These are phyloP conservation scores for Brassica nigra DNA, from an alignment of 345 rosid genomes.

Conservation along the genomic window DNA sequence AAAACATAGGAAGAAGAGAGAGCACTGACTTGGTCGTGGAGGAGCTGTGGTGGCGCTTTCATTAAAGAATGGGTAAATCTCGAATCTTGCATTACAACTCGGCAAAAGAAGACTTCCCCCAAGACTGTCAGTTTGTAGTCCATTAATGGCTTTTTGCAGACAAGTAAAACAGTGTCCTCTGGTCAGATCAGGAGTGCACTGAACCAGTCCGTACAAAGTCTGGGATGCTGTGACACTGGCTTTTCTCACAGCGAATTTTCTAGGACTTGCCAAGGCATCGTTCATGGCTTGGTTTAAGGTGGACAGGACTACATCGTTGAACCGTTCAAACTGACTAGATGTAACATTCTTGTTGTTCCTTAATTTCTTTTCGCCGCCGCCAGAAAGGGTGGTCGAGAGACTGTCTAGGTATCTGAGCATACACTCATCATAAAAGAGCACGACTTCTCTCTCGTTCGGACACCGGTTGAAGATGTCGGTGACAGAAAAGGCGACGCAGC, in stretches of 20 bases:
- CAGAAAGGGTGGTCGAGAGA: not conserved
- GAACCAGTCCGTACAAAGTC: conserved; percentile 40
- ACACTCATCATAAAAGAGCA: conserved; percentile 41
- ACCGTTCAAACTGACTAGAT: not conserved
- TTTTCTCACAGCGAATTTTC: conserved; percentile 35
- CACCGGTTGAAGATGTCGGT: conserved; percentile 10
- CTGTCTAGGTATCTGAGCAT: conserved; percentile 41
- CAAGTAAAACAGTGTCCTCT: conserved; percentile 30
- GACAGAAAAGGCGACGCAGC: conserved; percentile 36
- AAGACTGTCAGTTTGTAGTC: not conserved
- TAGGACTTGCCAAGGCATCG: not conserved
- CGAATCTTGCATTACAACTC: conserved; percentile 48
- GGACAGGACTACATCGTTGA: not conserved
- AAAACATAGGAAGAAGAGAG: conserved; percentile 6
- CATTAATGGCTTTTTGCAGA: not conserved
- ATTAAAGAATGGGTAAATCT: conserved; percentile 40
- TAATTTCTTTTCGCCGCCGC: not conserved
- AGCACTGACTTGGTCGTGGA: conserved; percentile 1
- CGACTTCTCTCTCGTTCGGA: conserved; percentile 20
- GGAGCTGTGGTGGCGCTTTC: not conserved
- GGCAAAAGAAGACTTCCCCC: conserved; percentile 44
- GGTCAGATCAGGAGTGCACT: conserved; percentile 58
- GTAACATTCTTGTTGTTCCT: not conserved
- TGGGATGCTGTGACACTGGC: not conserved
- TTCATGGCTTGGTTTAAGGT: not conserved